Percentiles rank a stretch among this genome's conserved stretches.
Conservation (phyloP, 108 stramenopile genomes). For the Skeletonema grethae region DNA sequence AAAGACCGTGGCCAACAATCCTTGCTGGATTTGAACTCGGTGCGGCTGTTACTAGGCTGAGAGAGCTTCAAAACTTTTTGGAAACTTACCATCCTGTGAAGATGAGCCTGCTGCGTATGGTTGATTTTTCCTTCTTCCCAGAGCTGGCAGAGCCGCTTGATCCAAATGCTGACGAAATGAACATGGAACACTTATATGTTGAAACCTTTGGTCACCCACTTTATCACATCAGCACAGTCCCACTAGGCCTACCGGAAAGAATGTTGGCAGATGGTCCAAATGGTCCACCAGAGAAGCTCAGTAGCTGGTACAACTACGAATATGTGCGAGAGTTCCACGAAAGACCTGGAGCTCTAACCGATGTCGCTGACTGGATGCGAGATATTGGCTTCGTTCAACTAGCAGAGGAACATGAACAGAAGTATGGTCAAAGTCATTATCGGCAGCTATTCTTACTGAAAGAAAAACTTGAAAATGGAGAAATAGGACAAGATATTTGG, state of each 20-base stretch:
- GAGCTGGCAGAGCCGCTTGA: constrained; percentile 75
- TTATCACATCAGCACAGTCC: constrained; percentile 71
- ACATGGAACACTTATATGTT: constrained; percentile 58
- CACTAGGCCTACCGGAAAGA: constrained; percentile 67
- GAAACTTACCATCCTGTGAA: constrained; percentile 88
- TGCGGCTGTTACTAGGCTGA: constrained; percentile 69
- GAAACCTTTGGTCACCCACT: constrained; percentile 78
- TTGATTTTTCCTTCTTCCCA: constrained; percentile 90
- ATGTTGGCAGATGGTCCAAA: constrained; percentile 81
- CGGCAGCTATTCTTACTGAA: constrained; percentile 38
- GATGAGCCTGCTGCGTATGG: constrained; percentile 73
- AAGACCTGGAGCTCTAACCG: constrained; percentile 54
- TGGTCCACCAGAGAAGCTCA: constrained; percentile 59
- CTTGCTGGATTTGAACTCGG: constrained; percentile 88
- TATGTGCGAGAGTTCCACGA: constrained; percentile 71
- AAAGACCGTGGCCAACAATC: constrained; percentile 90
- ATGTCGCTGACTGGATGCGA: constrained; percentile 62
- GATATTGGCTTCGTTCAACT: constrained; percentile 72
- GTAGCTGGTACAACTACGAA: constrained; percentile 81
- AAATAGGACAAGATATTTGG: constrained; percentile 43
- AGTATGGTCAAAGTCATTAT: constrained; percentile 64
- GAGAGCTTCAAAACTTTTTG: constrained; percentile 83
- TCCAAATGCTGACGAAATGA: constrained; percentile 71
- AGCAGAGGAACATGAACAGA: constrained; percentile 84
- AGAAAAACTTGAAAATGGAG: constrained; percentile 40